These are phyloP conservation scores for Colletotrichum sidae DNA, from an alignment of 2,329 filamentous ascomycete genomes.

Conservation along the genomic window DNA sequence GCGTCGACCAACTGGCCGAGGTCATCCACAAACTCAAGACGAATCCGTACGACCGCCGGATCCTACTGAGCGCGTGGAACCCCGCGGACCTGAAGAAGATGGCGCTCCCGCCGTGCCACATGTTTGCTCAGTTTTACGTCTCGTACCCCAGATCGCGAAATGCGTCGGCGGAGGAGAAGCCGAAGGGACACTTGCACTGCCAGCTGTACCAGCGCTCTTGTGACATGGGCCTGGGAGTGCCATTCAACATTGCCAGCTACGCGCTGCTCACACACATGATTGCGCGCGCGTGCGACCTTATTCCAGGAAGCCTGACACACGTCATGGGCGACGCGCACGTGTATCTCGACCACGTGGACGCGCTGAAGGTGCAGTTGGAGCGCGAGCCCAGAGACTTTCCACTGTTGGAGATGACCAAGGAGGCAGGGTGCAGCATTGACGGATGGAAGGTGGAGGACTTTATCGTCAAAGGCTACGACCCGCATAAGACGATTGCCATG, in stretches of 20 bases:
- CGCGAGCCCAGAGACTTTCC: slow-evolving; percentile 87
- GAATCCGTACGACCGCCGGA: slow-evolving; percentile 88
- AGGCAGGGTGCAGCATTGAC: slow-evolving; percentile 81
- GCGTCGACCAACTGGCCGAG: slow-evolving; percentile 92
- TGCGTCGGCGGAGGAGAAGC: slow-evolving; percentile 42
- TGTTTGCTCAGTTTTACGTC: slow-evolving; percentile 98
- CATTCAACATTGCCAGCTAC: slow-evolving; percentile 98
- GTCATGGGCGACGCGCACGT: slow-evolving; percentile 99
- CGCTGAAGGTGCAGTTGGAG: slow-evolving; percentile 82
- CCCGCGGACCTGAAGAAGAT: slow-evolving; percentile 86
- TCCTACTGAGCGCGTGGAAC: slow-evolving; percentile 96
- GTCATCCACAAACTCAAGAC: slow-evolving; percentile 87
- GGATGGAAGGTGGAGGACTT: slow-evolving; percentile 93
- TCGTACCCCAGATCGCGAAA: slow-evolving; percentile 70
- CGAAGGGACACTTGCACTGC: slow-evolving; percentile 81
- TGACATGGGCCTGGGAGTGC: slow-evolving; percentile 97
- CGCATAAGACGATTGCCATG: slow-evolving; percentile 94
- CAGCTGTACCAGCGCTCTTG: slow-evolving; percentile 93
- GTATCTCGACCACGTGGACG: slow-evolving; percentile 92
- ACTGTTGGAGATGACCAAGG: slow-evolving; percentile 75
- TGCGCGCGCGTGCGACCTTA: slow-evolving; percentile 84
- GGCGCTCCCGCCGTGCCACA: slow-evolving; percentile 94
- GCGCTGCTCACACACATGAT: slow-evolving; percentile 96
- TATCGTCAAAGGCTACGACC: slow-evolving; percentile 86
- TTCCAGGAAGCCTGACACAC: slow-evolving; percentile 89